Evolutionary conservation across 345 rosid genomes (phyloP).

Genomic region (Sonneratia alba): DNA sequence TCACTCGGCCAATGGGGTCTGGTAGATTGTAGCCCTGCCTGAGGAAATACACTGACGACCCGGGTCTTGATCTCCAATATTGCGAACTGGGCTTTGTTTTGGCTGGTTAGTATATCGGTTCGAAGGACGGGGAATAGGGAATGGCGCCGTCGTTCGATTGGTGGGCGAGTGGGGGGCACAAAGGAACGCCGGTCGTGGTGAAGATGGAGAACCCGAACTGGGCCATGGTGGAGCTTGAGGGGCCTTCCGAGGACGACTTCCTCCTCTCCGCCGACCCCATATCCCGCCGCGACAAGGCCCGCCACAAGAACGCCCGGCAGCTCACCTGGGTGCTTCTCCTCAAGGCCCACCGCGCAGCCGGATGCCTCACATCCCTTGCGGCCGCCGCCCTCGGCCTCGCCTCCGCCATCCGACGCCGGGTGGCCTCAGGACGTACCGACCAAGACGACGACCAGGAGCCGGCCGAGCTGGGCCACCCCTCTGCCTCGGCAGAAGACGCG

Average conservation of each 20-base stretch:
- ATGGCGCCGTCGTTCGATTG: conserved; percentile 81
- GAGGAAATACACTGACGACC: not conserved
- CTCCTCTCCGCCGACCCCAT: conserved; percentile 23
- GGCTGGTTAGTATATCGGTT: not conserved
- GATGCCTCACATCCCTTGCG: conserved; percentile 74
- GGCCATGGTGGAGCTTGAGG: conserved; percentile 91
- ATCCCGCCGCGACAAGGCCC: conserved; percentile 34
- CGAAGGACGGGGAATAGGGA: not conserved
- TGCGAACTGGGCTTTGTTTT: conserved; percentile 1
- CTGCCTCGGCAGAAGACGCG: not conserved
- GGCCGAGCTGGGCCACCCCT: not conserved
- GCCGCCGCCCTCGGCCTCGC: conserved; percentile 59
- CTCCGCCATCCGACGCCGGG: conserved; percentile 56
- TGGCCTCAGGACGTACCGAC: conserved; percentile 74
- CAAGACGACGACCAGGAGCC: conserved; percentile 17
- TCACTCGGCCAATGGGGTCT: not conserved
- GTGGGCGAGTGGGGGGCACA: conserved; percentile 66
- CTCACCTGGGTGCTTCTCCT: conserved; percentile 96
- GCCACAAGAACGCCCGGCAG: conserved; percentile 90
- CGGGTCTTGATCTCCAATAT: not conserved
- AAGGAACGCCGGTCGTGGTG: conserved; percentile 93
- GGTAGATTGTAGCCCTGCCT: not conserved
- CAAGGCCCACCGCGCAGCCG: conserved; percentile 92
- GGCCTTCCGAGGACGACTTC: conserved; percentile 71
- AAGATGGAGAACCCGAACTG: conserved; percentile 98